Evolutionary conservation across 2,329 filamentous ascomycete species (phyloP).

Genomic region (Colletotrichum australisinense): DNA sequence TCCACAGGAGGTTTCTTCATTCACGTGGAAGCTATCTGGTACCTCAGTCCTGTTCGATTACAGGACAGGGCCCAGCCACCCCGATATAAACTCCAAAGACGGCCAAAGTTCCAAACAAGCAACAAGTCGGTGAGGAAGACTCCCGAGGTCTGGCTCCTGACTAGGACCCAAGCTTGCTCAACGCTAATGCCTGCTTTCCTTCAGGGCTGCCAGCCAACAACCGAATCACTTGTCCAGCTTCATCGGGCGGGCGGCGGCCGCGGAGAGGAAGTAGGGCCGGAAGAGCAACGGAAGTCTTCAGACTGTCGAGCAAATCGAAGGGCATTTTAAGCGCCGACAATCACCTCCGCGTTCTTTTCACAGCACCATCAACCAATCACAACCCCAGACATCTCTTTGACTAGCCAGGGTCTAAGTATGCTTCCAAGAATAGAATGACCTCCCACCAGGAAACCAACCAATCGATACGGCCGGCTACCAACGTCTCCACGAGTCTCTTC

Average conservation of each 20-base stretch:
- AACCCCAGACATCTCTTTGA: slow-evolving; percentile 17
- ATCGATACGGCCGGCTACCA: slow-evolving; percentile 13
- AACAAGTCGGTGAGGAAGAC: slow-evolving; percentile 19
- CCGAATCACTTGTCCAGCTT: slow-evolving; percentile 20
- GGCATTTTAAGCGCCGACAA: slow-evolving; percentile 38
- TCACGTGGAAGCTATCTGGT: not conserved
- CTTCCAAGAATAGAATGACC: slow-evolving; percentile 39
- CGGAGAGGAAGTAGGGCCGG: slow-evolving; percentile 10
- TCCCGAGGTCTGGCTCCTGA: not conserved
- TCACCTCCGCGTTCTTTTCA: slow-evolving; percentile 31
- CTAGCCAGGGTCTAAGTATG: slow-evolving; percentile 7
- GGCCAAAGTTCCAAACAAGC: not conserved
- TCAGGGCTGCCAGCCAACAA: slow-evolving; percentile 1
- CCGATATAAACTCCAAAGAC: not conserved
- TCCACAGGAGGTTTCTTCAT: not conserved
- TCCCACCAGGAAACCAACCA: slow-evolving; percentile 27
- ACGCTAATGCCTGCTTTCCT: slow-evolving; percentile 29
- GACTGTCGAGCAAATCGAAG: slow-evolving; percentile 15
- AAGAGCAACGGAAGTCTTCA: not conserved
- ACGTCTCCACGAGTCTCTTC: slow-evolving; percentile 19
- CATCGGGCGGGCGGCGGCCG: not conserved
- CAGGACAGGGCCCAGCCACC: slow-evolving; percentile 3
- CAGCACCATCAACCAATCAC: slow-evolving; percentile 35
- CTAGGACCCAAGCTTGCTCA: slow-evolving; percentile 16
- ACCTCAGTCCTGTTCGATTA: not conserved